Base-by-base conservation (phyloP, 2,329 filamentous ascomycete genomes). In the Aureobasidium sp. region DNA sequence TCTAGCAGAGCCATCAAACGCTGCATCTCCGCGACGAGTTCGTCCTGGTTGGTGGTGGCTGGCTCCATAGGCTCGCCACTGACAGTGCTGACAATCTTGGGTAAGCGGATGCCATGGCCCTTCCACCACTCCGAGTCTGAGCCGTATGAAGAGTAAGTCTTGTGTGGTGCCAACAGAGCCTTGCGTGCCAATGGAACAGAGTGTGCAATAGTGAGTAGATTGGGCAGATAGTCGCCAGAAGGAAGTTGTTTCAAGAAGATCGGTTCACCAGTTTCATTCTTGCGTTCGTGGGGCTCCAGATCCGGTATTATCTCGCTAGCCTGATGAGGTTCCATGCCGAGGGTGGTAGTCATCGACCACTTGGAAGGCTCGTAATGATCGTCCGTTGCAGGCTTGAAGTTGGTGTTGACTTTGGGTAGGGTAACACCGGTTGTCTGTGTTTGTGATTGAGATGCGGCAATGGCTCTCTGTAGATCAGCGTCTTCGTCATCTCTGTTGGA, bases 1-100 rank as follows among this genome's bases (percentile, higher is more conserved):
- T 85, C 82, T 52, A 87, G 70, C 61, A 87, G 84, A 5, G 84
- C 83, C 76, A 86, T 83, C 51, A 87, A 68, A 14, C 85, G 78
- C 69, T 87, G 85, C 39, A 79, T 75, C 70, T 87, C 85, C 52
- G 80, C 73, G 11, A 86, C 70, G 20, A 85, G 72, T 2, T 78
- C 75, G 47, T 81, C 77, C 44, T 77, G 74, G 22, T 59, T 62
- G 39, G 72, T 68, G n/a, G 67, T 67, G 7, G 70, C 70, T 34
- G 68, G 64, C 6, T 72, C 67, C 5, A 69, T 64, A 39, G 67
- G 64, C 4, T 67, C 67, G 25, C 67, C 68, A 3, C 64, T 71
- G 68, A 62, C 77, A 68, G 56, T 80, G 77, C 56, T 64, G n/a
- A 84, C 76, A 25, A 82, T 79, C 51, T 77, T 79, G 3, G 80